Evolutionary conservation across 2,329 filamentous ascomycete species (phyloP), one percentile per base, ranked within the genome.

Genomic region (Clonostachys rhizophaga): DNA sequence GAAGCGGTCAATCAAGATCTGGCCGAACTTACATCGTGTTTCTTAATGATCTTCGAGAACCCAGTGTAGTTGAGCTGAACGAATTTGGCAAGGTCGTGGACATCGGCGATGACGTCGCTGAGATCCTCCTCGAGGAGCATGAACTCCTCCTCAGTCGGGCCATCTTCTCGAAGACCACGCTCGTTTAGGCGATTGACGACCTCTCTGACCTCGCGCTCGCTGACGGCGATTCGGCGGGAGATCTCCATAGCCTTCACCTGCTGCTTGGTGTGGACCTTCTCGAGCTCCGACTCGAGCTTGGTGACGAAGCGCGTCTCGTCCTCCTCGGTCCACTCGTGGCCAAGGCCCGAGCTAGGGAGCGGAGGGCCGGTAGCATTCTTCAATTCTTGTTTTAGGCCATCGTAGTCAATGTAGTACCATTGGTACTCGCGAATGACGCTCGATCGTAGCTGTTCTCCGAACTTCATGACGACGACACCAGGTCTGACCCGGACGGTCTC

Each of bases 21-120:
- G 24, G 9, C 24, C 12, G 11, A 36, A 52, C 87, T 57, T 68
- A 92, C 89, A 71, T 96, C 94, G 67, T 99, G 94, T 77, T 99
- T 99, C 78, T 99, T 99, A 69, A 99, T 96, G 54, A 99, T 99
- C 77, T 99, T 99, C 75, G 96, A 95, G 66, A 99, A 99, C 6
- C 94, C 94, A 1, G 92, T 97, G 64, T 99, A 99, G 71, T 99
- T 99, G 63, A 99, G 74, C 72, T 96, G 92, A 7, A 95, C 95
- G 65, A 96, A 99, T 71, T 97, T 97, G 66, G 94, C 91, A 50
- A 99, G 78, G 61, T 99, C 94, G 68, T 99, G 92, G 18, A 99
- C 94, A 62, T 99, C 92, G 57, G 94, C 94, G 64, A 99, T 99
- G 61, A 99, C 91, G 66, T 99, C 94, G 69, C 91, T 96, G 60